These are phyloP conservation scores for Graphium sp. DNA, from an alignment of 2,329 filamentous ascomycete species.

Conservation along the genomic window DNA sequence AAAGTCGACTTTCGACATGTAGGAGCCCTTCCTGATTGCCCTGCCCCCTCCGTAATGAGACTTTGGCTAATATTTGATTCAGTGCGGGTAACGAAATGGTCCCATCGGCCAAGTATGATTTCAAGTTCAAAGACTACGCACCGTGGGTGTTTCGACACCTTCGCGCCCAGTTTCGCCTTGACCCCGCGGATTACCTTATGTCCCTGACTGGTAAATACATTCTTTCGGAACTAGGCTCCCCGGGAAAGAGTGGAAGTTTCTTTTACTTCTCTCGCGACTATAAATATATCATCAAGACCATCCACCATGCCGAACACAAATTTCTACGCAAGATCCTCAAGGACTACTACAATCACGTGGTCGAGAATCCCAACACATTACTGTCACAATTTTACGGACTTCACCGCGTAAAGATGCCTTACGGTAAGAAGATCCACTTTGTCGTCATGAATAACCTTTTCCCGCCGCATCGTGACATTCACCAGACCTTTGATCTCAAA, in stretches of 20 bases:
- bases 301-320: conserved; percentile 88
- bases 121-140: conserved; percentile 99
- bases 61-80: conserved; percentile 15
- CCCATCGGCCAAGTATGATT: conserved; percentile 96
- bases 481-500: conserved; percentile 92
- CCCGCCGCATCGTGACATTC: conserved; percentile 90
- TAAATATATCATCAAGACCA: conserved; percentile 99
- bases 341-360: conserved; percentile 88
- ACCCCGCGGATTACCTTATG: conserved; percentile 96
- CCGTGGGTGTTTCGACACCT: conserved; percentile 97
- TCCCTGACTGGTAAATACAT: conserved; percentile 98
- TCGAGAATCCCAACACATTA: conserved; percentile 86
- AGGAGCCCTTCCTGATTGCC: conserved; percentile 18
- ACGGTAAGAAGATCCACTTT: conserved; percentile 96
- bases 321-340: conserved; percentile 70
- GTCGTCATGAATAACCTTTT: conserved; percentile 99
- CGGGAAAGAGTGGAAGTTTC: conserved; percentile 96
- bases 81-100: conserved; percentile 94
- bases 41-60: background rate
- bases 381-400: conserved; percentile 96
- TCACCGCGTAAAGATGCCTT: conserved; percentile 95
- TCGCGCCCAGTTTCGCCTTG: conserved; percentile 71
- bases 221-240: conserved; percentile 87
- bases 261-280: conserved; percentile 99
- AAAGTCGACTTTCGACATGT: conserved; percentile 99